Percentiles rank a stretch among this genome's conserved stretches.
Conservation (phyloP, 495 filamentous ascomycete species). For the Xylaria grammica region DNA sequence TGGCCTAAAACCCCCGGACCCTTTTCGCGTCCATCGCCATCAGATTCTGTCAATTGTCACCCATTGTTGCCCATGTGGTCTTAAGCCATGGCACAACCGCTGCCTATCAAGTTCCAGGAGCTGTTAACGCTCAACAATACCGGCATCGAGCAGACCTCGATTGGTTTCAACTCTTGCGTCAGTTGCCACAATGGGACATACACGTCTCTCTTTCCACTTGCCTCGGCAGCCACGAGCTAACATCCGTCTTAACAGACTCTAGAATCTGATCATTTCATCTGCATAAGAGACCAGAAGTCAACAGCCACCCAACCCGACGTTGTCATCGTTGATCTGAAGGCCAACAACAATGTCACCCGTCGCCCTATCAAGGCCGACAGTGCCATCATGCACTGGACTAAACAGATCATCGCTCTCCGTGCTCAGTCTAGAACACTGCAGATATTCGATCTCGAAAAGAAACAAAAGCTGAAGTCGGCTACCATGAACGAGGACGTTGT, state of each 20-base stretch:
- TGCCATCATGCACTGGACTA: slow-evolving; percentile 98
- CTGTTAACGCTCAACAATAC: slow-evolving; percentile 81
- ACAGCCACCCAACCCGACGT: slow-evolving; percentile 85
- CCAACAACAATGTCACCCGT: slow-evolving; percentile 88
- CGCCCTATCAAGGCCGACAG: slow-evolving; percentile 98
- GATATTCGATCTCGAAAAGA: slow-evolving; percentile 91
- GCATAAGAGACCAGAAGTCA: slow-evolving; percentile 88
- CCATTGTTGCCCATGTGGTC: slow-evolving; percentile 33
- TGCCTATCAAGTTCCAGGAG: slow-evolving; percentile 96
- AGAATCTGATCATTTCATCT: slow-evolving; percentile 95
- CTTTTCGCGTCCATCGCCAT: slow-evolving; percentile 22
- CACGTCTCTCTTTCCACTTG: slow-evolving; percentile 7
- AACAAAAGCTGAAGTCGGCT: slow-evolving; percentile 91
- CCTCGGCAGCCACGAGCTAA: slow-evolving; percentile 28
- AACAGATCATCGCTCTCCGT: slow-evolving; percentile 94
- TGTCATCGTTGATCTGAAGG: slow-evolving; percentile 95
- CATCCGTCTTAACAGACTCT: slow-evolving; percentile 68
- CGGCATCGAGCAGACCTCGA: slow-evolving; percentile 83
- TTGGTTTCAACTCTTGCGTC: slow-evolving; percentile 98
- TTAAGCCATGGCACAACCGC: slow-evolving; percentile 49
- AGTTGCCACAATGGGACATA: slow-evolving; percentile 28
- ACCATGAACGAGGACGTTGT: slow-evolving; percentile 95
- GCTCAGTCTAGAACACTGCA: slow-evolving; percentile 91
- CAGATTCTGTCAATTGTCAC: slow-evolving; percentile 26
- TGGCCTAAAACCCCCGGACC: slow-evolving; percentile 20